Conservation (phyloP, 148 eudicot species). For the Chenopodium berlandieri region DNA sequence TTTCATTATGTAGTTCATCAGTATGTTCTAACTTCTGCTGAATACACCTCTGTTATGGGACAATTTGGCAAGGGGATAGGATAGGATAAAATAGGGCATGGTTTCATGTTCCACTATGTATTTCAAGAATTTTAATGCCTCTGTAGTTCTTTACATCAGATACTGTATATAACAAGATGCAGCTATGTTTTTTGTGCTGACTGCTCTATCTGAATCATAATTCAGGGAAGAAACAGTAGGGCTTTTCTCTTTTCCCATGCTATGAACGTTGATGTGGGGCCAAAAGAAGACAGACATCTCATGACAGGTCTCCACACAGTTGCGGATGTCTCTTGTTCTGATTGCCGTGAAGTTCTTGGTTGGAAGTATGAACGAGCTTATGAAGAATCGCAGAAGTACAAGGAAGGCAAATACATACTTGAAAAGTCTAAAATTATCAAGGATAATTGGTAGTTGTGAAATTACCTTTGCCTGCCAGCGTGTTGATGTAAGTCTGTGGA, state of each 20-base stretch:
- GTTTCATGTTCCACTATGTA: neutral
- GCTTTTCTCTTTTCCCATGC: constrained; percentile 85
- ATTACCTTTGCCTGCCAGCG: constrained; percentile 5
- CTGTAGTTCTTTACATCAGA: neutral
- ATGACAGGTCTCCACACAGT: constrained; percentile 85
- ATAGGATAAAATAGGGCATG: neutral
- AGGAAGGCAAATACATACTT: constrained; percentile 77
- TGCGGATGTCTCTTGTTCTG: constrained; percentile 72
- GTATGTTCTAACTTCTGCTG: neutral
- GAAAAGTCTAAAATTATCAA: constrained; percentile 74
- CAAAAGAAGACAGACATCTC: constrained; percentile 74
- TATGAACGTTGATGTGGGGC: constrained; percentile 65
- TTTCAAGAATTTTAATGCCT: neutral
- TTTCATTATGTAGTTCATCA: neutral
- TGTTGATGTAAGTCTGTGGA: constrained; percentile 7
- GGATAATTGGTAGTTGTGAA: constrained; percentile 51
- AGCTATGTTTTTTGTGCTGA: neutral
- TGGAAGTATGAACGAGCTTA: constrained; percentile 85
- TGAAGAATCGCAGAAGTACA: constrained; percentile 75
- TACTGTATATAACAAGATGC: neutral
- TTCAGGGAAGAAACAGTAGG: constrained; percentile 69
- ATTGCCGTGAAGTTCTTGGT: constrained; percentile 68
- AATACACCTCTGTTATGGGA: neutral
- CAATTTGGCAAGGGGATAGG: neutral
- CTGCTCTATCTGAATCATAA: constrained; percentile 1